Conservation (phyloP, 306 rosid species). For the Inga oerstediana region DNA sequence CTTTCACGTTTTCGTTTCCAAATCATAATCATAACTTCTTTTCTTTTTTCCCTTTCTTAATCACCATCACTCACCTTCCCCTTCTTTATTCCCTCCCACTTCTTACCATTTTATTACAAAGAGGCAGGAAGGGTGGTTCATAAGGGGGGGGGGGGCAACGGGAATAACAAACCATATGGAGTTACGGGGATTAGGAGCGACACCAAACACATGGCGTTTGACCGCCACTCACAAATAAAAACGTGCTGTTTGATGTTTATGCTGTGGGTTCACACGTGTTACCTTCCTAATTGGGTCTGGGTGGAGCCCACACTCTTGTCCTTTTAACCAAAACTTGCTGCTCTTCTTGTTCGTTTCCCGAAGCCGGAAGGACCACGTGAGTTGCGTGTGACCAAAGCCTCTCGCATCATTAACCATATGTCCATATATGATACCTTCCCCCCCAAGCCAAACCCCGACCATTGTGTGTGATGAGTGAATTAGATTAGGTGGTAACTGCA, state of each 20-base stretch:
- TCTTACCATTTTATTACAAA: not conserved
- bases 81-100: not conserved
- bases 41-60: not conserved
- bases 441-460: conserved; percentile 46
- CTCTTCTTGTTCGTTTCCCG: not conserved
- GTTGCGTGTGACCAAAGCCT: conserved; percentile 43
- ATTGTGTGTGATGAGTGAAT: not conserved
- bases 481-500: conserved; percentile 12
- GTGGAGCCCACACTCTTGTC: not conserved
- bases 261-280: conserved; percentile 40
- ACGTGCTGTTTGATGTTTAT: conserved; percentile 37
- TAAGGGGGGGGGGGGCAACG: no score
- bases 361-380: conserved; percentile 35
- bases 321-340: not conserved
- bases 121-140: not conserved
- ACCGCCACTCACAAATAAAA: conserved; percentile 31
- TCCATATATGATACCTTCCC: conserved; percentile 49
- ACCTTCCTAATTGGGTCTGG: not conserved
- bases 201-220: conserved; percentile 15
- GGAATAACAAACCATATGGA: no score
- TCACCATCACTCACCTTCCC: not conserved
- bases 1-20: not conserved
- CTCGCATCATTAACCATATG: not conserved
- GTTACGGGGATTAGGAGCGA: not conserved
- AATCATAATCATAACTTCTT: not conserved